Percentiles rank a stretch among this genome's conserved stretches.
These are phyloP conservation scores for Psophocarpus tetragonolobus DNA, from an alignment of 306 rosid genomes.

Conservation along the genomic window DNA sequence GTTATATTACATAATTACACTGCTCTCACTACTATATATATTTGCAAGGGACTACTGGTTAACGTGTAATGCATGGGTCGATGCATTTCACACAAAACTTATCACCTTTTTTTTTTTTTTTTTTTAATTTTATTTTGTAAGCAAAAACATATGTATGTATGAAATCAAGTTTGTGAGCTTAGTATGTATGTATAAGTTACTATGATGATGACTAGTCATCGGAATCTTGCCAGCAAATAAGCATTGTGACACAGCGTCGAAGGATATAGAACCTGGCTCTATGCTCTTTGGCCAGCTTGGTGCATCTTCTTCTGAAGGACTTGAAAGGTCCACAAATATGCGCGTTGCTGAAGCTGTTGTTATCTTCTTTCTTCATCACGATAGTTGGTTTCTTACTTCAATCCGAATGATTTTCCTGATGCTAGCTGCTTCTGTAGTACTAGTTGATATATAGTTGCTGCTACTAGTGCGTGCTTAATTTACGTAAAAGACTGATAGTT, in stretches of 20 bases:
- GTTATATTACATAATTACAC: neutral
- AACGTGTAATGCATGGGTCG: neutral
- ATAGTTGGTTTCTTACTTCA: neutral
- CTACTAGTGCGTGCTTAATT: neutral
- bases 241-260: slow-evolving; percentile 75
- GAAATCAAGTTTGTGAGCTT: too few species aligned
- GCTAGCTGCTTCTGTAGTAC: neutral
- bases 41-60: neutral
- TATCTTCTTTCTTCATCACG: slow-evolving; percentile 19
- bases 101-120: too few species aligned
- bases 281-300: slow-evolving; percentile 62
- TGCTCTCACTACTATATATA: neutral
- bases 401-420: neutral
- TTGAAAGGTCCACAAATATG: slow-evolving; percentile 36
- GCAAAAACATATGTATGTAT: too few species aligned
- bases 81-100: neutral
- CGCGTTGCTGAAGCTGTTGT: neutral
- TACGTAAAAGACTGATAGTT: neutral
- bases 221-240: slow-evolving; percentile 68
- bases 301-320: slow-evolving; percentile 61
- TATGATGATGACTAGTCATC: too few species aligned
- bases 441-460: neutral
- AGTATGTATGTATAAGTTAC: too few species aligned
- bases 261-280: slow-evolving; percentile 75
- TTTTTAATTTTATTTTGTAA: too few species aligned